Conservation (phyloP, 106 monocot genomes). For the Platanthera guangdongensis region DNA sequence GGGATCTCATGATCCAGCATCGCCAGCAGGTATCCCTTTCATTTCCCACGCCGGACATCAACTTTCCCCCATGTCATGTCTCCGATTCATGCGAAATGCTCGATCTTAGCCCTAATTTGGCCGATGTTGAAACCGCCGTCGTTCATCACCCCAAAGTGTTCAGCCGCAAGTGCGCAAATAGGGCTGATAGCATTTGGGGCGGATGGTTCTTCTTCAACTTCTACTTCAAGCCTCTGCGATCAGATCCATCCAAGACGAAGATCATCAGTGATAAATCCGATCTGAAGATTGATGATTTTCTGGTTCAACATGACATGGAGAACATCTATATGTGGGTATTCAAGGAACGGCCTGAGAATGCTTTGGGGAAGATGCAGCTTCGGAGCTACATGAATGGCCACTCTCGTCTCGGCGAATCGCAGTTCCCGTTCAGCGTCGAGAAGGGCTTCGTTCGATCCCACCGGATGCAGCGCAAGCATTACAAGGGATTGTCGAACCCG, state of each 20-base stretch:
- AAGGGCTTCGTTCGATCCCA: conserved; percentile 44
- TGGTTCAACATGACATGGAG: conserved; percentile 62
- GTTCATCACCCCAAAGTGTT: conserved; percentile 8
- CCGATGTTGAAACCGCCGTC: conserved; percentile 6
- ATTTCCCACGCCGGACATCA: conserved; percentile 46
- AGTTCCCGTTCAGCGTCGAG: conserved; percentile 36
- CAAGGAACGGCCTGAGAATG: conserved; percentile 44
- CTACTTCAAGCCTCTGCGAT: conserved; percentile 38
- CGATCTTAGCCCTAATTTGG: conserved; percentile 16
- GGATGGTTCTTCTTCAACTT: conserved; percentile 54
- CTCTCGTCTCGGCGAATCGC: conserved; percentile 40
- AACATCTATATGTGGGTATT: conserved; percentile 66
- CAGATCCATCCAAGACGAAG: conserved; percentile 38
- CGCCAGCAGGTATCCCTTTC: conserved; percentile 13
- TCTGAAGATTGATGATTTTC: conserved; percentile 37
- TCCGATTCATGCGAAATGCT: conserved; percentile 15
- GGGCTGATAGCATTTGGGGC: conserved; percentile 40
- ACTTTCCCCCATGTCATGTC: conserved; percentile 33
- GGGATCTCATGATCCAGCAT: conserved; percentile 17
- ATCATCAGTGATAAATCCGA: conserved; percentile 28
- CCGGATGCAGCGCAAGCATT: conserved; percentile 50
- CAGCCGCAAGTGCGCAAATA: conserved; percentile 19
- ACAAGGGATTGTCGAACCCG: conserved; percentile 43
- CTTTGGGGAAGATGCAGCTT: conserved; percentile 54
- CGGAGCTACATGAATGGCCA: conserved; percentile 56